Percentiles rank a stretch among this genome's conserved stretches.
Evolutionary conservation across 306 rosid species (phyloP).

Genomic region (Gastrolobium bilobum): DNA sequence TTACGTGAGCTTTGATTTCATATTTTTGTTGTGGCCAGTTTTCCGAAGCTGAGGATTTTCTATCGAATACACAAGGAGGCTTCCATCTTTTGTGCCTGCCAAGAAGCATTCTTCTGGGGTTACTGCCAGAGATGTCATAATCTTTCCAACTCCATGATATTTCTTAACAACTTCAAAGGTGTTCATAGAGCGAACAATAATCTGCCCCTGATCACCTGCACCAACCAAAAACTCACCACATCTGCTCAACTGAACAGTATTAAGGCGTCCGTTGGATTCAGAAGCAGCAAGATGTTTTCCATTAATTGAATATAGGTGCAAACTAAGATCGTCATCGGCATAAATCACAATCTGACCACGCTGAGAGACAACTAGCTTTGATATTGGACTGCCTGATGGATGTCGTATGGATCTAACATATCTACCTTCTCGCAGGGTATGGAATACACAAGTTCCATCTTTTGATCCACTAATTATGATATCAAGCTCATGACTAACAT

Average conservation of each 20-base stretch:
- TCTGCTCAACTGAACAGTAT: conserved; percentile 81
- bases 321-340: conserved; percentile 96
- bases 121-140: conserved; percentile 82
- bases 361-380: conserved; percentile 87
- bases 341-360: conserved; percentile 86
- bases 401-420: conserved; percentile 88
- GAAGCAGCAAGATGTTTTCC: conserved; percentile 95
- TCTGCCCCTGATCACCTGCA: conserved; percentile 99
- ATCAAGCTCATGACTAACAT: conserved; percentile 91
- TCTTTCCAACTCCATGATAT: conserved; percentile 85
- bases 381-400: conserved; percentile 89
- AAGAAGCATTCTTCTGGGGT: conserved; percentile 96
- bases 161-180: conserved; percentile 86
- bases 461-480: conserved; percentile 96
- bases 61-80: conserved; percentile 89
- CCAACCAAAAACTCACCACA: conserved; percentile 94
- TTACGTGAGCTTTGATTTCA: conserved; percentile 59
- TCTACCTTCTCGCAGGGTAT: conserved; percentile 92
- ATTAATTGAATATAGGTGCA: conserved; percentile 90
- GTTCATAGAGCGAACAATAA: conserved; percentile 89
- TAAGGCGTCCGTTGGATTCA: conserved; percentile 94
- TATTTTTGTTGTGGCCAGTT: conserved; percentile 62
- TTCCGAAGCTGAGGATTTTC: conserved; percentile 87
- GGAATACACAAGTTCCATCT: conserved; percentile 96
- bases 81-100: conserved; percentile 95